phyloP scores from a whole-genome alignment of 768 basidiomycete genomes.

The Chalciporus piperatus region DNA sequence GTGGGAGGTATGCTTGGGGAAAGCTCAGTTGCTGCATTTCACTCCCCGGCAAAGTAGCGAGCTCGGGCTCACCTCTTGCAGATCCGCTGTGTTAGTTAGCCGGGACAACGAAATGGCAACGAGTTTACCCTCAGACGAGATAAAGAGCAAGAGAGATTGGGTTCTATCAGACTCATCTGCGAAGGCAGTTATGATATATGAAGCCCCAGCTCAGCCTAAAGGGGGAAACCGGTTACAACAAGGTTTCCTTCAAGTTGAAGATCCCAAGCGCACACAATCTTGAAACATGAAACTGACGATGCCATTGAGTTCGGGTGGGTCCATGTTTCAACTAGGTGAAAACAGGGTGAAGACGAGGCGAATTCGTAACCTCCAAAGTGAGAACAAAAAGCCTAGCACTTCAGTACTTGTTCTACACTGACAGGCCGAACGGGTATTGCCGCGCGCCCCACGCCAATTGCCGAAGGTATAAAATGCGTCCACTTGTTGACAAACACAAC shows the following conservation, averaged over 20 bases:
- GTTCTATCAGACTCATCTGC: background rate
- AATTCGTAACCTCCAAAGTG: no score
- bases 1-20: background rate
- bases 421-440: constrained; percentile 9
- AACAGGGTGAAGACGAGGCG: no score
- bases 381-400: no score
- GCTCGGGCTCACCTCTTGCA: no score
- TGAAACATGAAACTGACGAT: background rate
- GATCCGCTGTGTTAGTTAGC: no score
- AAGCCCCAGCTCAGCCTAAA: background rate
- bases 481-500: background rate
- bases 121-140: background rate
- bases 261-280: background rate
- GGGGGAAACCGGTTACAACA: background rate
- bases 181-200: background rate
- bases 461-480: constrained; percentile 16
- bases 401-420: no score
- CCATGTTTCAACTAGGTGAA: background rate
- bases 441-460: constrained; percentile 13
- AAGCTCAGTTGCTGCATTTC: no score
- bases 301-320: background rate
- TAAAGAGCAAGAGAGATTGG: background rate
- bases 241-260: background rate
- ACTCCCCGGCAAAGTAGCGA: no score
- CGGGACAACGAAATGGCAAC: no score